phyloP scores from a whole-genome alignment of 192 early-diverging fungal genomes.

The Podila clonocystis region DNA sequence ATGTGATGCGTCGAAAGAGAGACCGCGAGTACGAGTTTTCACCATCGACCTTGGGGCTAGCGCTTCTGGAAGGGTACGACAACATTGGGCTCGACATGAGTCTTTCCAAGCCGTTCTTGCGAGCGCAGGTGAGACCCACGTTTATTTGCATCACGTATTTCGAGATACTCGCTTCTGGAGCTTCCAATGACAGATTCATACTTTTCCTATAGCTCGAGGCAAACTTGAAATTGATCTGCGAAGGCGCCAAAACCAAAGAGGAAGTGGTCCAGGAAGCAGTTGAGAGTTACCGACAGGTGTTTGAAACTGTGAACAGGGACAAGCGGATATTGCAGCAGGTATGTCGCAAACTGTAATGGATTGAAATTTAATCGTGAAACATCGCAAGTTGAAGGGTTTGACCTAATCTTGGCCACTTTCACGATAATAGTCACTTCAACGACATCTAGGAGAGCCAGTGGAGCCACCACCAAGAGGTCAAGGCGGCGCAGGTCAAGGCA shows the following conservation, averaged over 20 bases:
- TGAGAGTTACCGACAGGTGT: conserved; percentile 78
- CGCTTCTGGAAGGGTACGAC: conserved; percentile 87
- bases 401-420: neutral
- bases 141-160: neutral
- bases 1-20: conserved; percentile 71
- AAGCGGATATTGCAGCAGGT: conserved; percentile 53
- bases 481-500: neutral
- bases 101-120: conserved; percentile 89
- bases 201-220: conserved; percentile 71
- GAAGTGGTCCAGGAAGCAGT: conserved; percentile 77
- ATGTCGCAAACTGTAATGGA: conserved; percentile 9
- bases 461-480: neutral
- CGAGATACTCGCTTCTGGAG: neutral
- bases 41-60: conserved; percentile 90
- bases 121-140: conserved; percentile 66
- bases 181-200: conserved; percentile 1
- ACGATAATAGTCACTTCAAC: conserved; percentile 16
- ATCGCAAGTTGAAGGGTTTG: too few relatives aligned
- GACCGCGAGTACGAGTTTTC: conserved; percentile 60
- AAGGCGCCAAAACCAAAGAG: conserved; percentile 69
- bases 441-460: neutral
- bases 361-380: neutral
- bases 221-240: conserved; percentile 78
- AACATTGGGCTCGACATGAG: conserved; percentile 86
- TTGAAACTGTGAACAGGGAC: conserved; percentile 61